These are phyloP conservation scores for Cutaneotrichosporon sp. DNA, from an alignment of 1,284 basidiomycete species.

Conservation along the genomic window DNA sequence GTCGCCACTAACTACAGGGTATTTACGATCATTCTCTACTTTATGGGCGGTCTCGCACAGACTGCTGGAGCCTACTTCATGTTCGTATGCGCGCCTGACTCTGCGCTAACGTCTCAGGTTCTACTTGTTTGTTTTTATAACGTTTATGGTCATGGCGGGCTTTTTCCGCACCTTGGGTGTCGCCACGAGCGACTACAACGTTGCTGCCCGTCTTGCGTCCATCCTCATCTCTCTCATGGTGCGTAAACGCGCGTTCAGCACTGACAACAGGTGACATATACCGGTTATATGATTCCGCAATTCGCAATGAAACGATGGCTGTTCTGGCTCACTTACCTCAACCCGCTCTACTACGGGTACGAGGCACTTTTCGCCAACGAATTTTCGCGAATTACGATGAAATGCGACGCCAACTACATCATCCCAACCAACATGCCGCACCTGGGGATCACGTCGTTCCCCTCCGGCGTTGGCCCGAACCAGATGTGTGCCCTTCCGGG, in stretches of 20 bases:
- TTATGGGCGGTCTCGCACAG: conserved; percentile 52
- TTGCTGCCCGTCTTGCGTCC: conserved; percentile 57
- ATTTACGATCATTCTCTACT: conserved; percentile 56
- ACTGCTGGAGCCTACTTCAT: conserved; percentile 57
- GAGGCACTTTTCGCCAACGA: conserved; percentile 72
- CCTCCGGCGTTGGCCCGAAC: conserved; percentile 54
- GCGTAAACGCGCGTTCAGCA: no score
- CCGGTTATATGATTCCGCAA: conserved; percentile 55
- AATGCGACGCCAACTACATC: conserved; percentile 67
- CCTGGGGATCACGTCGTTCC: conserved; percentile 63
- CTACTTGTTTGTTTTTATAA: conserved; percentile 45
- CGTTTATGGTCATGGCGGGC: conserved; percentile 55
- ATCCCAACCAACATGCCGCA: conserved; percentile 65
- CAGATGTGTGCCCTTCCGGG: conserved; percentile 53
- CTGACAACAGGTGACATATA: conserved; percentile 39
- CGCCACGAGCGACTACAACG: conserved; percentile 55
- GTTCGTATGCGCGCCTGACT: conserved; percentile 8
- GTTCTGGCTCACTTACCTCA: conserved; percentile 65
- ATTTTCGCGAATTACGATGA: conserved; percentile 67
- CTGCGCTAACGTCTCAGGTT: conserved; percentile 23
- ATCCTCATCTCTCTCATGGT: conserved; percentile 57
- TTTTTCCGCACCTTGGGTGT: conserved; percentile 55
- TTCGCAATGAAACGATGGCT: conserved; percentile 81
- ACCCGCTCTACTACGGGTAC: conserved; percentile 72
- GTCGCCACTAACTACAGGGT: conserved; percentile 21